Conservation (phyloP, 192 early-diverging fungal genomes). For the Umbelopsis isabellina region DNA sequence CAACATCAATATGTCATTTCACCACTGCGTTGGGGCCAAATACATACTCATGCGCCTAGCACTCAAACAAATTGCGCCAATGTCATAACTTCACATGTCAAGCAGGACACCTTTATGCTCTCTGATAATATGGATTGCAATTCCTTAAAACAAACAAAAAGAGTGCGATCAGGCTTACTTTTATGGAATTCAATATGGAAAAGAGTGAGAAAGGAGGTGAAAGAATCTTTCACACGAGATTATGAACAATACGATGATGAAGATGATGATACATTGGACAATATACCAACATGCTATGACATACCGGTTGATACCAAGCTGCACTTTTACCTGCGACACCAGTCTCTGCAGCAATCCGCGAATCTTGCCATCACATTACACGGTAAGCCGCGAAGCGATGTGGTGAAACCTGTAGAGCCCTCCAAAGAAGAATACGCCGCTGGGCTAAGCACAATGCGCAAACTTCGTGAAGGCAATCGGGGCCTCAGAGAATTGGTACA, state of each 20-base stretch:
- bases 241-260: background rate
- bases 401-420: background rate
- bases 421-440: background rate
- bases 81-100: constrained; percentile 1
- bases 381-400: too few relatives aligned
- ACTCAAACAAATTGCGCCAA: constrained; percentile 2
- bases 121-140: background rate
- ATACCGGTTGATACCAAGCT: constrained; percentile 10
- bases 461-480: background rate
- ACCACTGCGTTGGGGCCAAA: constrained; percentile 1
- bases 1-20: constrained; percentile 13
- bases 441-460: background rate
- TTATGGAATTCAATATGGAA: constrained; percentile 5
- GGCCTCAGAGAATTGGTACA: background rate
- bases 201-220: background rate
- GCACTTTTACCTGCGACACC: constrained; percentile 8
- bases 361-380: too few relatives aligned
- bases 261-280: constrained; percentile 15
- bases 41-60: background rate
- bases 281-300: constrained; percentile 21
- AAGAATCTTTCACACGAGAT: background rate
- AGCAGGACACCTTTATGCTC: too few relatives aligned
- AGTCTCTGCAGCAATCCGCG: background rate
- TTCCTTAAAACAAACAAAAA: background rate
- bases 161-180: background rate